Percentiles rank a stretch among this genome's conserved stretches.
These are phyloP conservation scores for Sarocladiaceae sp. DNA, from an alignment of 2,329 filamentous ascomycete genomes.

Conservation along the genomic window DNA sequence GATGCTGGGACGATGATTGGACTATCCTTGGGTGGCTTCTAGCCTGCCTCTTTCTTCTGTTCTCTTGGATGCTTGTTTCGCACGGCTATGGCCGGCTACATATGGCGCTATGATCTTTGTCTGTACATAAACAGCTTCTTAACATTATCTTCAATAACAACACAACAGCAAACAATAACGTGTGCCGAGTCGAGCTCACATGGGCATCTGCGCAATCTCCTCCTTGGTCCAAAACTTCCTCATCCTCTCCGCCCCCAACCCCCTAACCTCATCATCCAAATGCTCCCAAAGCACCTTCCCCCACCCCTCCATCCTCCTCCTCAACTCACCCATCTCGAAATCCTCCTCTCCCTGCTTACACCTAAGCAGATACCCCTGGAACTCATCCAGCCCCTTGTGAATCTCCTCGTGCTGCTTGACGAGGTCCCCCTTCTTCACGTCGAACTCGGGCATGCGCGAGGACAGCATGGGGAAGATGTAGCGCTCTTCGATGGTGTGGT, in stretches of 20 bases:
- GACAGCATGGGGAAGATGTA: constrained; percentile 78
- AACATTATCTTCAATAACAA: too few species aligned
- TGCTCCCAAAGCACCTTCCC: constrained; percentile 76
- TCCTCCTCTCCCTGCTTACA: constrained; percentile 61
- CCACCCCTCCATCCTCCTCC: constrained; percentile 71
- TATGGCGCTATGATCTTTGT: too few species aligned
- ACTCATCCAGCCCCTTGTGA: constrained; percentile 66
- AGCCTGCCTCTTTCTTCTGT: background rate
- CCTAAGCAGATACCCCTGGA: constrained; percentile 60
- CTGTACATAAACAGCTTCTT: background rate
- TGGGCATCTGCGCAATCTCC: constrained; percentile 68
- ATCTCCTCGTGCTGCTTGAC: constrained; percentile 74
- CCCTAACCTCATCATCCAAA: constrained; percentile 77
- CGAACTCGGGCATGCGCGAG: constrained; percentile 74
- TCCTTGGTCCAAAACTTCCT: constrained; percentile 72
- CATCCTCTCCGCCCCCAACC: constrained; percentile 84
- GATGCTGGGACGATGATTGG: too few species aligned
- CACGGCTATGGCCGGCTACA: too few species aligned
- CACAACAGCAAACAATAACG: too few species aligned
- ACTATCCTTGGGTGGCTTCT: background rate
- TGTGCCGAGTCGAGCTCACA: too few species aligned
- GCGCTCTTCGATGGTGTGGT: constrained; percentile 80
- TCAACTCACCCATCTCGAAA: constrained; percentile 55
- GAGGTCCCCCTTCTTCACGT: constrained; percentile 49
- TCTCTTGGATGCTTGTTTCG: too few species aligned